Evolutionary conservation across 2,329 filamentous ascomycete genomes (phyloP), one percentile per base, ranked within the genome.

Genomic region (Trichocomaceae sp.): DNA sequence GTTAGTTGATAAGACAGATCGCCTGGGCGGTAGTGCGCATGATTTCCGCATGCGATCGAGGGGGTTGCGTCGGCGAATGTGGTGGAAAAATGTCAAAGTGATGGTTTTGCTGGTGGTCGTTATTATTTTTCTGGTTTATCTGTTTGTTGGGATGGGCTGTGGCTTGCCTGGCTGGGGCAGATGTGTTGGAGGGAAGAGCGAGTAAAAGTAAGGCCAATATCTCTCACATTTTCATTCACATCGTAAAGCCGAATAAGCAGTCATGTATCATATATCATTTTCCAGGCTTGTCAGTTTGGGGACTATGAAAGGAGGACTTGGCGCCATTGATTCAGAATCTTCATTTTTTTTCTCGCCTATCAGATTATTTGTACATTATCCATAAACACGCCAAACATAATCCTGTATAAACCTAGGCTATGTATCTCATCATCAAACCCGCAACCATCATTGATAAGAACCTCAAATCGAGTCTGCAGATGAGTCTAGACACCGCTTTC

Each of bases 11-110:
- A 96, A 99, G 83, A 99, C 95, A 48, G 92, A 96, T 69, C 80
- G 90, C 44, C 73, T 99, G 39, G 93, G 92, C 13, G 89, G 88
- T 26, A 93, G 84, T 69, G 90, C 93, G 52, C 80, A 86, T 63
- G 93, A 99, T 69, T 99, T 99, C 69, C 79, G 93, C 51, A 85
- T 97, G 17, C 80, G 92, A 62, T 95, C 88, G 69, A 79, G 90
- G 23, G 90, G 90, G 1, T 72, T 99, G 63, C 88, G 93, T 76
- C 82, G 95, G 67, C 82, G 86, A 73, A 97, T 99, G 93, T 99
- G 93, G 93, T 97, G 92, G 92, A 97, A 97, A 84, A 97, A 99
- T 71, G 82, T 95, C 46, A 95, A 95, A 77, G 75, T 99, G 62
- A 96, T 97, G 90, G 85, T 83, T 6, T 72, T 99, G 63, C 66